A percentile compares a stretch with the other conserved stretches of the same genome.
phyloP scores from a whole-genome alignment of 441 rosid species.

The Pelargonium myrrhifolium region DNA sequence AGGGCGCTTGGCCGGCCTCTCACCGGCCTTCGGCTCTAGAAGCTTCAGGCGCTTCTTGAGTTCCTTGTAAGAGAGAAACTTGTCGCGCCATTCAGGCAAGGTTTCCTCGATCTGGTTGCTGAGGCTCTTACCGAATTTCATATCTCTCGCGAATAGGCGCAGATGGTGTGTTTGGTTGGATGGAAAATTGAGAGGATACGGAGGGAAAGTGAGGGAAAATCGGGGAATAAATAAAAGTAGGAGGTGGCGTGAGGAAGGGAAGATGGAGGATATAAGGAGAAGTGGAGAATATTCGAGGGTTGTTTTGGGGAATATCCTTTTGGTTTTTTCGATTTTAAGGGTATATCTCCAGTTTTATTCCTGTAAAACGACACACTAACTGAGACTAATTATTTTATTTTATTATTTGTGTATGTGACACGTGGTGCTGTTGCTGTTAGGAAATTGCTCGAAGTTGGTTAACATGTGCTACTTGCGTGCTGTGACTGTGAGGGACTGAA shows the following conservation, averaged over 20 bases:
- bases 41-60: slow-evolving; percentile 73
- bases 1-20: slow-evolving; percentile 36
- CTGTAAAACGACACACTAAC: no score
- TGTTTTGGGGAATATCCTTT: slow-evolving; percentile 40
- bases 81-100: slow-evolving; percentile 77
- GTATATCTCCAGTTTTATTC: slow-evolving; percentile 43
- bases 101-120: slow-evolving; percentile 51
- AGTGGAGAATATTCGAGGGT: slow-evolving; percentile 51
- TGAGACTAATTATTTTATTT: no score
- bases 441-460: no score
- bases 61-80: slow-evolving; percentile 74
- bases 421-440: no score
- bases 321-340: background rate
- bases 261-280: slow-evolving; percentile 30
- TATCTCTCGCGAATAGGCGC: slow-evolving; percentile 2
- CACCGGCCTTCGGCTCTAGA: slow-evolving; percentile 37
- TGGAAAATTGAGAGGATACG: slow-evolving; percentile 17
- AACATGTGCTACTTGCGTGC: no score
- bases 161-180: background rate
- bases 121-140: slow-evolving; percentile 94
- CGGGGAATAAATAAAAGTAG: background rate
- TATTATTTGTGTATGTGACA: no score
- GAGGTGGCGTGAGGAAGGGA: background rate
- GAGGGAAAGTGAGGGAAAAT: slow-evolving; percentile 12
- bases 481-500: no score